phyloP scores from a whole-genome alignment of 1,284 basidiomycete species.

The Apiotrichum laibachii region DNA sequence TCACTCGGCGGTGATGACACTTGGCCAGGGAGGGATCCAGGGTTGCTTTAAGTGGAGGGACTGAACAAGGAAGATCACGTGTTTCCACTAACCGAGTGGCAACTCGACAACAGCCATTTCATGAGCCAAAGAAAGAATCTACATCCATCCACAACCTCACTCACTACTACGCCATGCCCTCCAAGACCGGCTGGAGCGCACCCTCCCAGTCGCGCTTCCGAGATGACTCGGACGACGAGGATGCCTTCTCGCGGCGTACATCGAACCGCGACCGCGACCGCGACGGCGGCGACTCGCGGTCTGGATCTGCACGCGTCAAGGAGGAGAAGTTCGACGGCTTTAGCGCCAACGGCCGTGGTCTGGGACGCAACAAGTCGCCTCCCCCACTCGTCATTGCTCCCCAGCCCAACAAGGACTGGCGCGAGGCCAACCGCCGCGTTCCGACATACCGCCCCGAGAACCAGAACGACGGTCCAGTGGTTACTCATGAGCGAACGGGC shows the following conservation, averaged over 20 bases:
- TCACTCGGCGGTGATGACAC: background rate
- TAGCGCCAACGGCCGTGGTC: slow-evolving; percentile 50
- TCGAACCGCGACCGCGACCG: background rate
- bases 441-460: slow-evolving; percentile 63
- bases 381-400: slow-evolving; percentile 78
- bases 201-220: slow-evolving; percentile 43
- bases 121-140: too few species aligned
- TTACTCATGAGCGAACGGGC: slow-evolving; percentile 57
- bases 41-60: background rate
- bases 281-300: background rate
- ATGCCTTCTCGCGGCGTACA: slow-evolving; percentile 15
- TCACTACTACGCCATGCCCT: background rate
- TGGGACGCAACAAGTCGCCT: slow-evolving; percentile 63
- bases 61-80: background rate
- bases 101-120: too few species aligned
- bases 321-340: slow-evolving; percentile 73
- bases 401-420: slow-evolving; percentile 82
- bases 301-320: background rate
- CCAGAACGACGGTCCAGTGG: slow-evolving; percentile 43
- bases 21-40: background rate
- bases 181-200: slow-evolving; percentile 18
- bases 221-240: slow-evolving; percentile 42
- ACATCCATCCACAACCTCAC: background rate
- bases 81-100: background rate
- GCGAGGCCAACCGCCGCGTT: slow-evolving; percentile 58